phyloP scores from a whole-genome alignment of 495 filamentous ascomycete genomes.

The Penicillium argentinense region DNA sequence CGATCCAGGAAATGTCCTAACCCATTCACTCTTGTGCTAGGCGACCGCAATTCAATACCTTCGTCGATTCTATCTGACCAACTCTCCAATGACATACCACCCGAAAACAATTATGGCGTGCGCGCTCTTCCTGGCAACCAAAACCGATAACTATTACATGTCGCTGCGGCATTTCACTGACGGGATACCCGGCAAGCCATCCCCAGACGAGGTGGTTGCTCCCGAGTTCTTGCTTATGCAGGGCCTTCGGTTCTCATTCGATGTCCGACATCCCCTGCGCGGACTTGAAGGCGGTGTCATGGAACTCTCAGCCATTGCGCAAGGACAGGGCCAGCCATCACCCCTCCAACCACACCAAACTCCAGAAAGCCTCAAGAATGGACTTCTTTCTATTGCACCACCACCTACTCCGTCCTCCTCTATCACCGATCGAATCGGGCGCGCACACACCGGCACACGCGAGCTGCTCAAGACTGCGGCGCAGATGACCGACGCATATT shows the following conservation, averaged over 20 bases:
- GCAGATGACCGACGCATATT: slow-evolving; percentile 87
- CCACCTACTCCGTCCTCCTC: slow-evolving; percentile 26
- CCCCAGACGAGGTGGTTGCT: slow-evolving; percentile 73
- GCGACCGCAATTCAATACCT: slow-evolving; percentile 92
- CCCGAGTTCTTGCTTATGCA: slow-evolving; percentile 91
- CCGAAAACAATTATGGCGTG: slow-evolving; percentile 82
- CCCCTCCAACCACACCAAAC: slow-evolving; percentile 36
- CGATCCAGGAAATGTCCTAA: too few species aligned
- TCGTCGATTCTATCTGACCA: slow-evolving; percentile 90
- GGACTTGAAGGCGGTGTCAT: slow-evolving; percentile 82
- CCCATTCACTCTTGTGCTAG: slow-evolving; percentile 34
- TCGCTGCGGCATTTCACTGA: slow-evolving; percentile 63
- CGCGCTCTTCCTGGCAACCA: slow-evolving; percentile 86
- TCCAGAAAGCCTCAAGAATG: slow-evolving; percentile 36
- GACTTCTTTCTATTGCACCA: slow-evolving; percentile 27
- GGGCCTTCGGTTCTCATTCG: slow-evolving; percentile 89
- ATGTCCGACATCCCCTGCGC: slow-evolving; percentile 87
- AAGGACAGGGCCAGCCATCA: slow-evolving; percentile 47
- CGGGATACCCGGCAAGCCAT: slow-evolving; percentile 62
- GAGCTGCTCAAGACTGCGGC: slow-evolving; percentile 75
- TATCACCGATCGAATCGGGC: slow-evolving; percentile 52
- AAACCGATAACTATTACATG: slow-evolving; percentile 82
- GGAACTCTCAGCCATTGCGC: slow-evolving; percentile 69
- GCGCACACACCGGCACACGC: slow-evolving; percentile 68
- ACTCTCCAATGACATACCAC: slow-evolving; percentile 92